Evolutionary conservation across 148 eudicot genomes (phyloP), one percentile per base, ranked within the genome.

Genomic region (Talinum fruticosum): DNA sequence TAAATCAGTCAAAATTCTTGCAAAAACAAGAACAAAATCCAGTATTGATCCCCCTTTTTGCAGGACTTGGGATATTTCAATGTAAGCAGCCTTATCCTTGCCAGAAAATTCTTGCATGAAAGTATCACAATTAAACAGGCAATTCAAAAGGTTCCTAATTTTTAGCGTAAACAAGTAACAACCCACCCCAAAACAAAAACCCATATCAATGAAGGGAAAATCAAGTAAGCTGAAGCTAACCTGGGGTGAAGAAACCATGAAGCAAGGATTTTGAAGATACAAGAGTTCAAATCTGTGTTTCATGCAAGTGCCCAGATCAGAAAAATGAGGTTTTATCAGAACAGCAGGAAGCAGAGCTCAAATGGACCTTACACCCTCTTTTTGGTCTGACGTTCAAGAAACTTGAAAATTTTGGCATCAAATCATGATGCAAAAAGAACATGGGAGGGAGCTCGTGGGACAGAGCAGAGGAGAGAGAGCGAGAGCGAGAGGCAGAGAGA

Each of bases 171-270:
- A 24, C 24, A 24, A 34, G 64, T 33, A 19, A 51, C 19, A 35
- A 45, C 77, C 75, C 78, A 34, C 12, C 35, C 68, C 23, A 8
- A 82, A 68, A 38, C 44, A 54, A 67, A 30, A 7, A 69, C 54
- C 66, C 49, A 49, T 66, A 73, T 23, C 24, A 41, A 67, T 41
- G 30, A 16, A 10, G n/a, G 16, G 15, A 19, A 3, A 41, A 61
- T 26, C 7, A 68, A 69, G 8, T 5, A 19, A 57, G 47, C 37
- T 33, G 28, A 74, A 78, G 64, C 76, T 74, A 28, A 82, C 82
- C 79, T 82, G 71, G 30, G 45, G 70, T 0, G 38, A 45, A 73
- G 33, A 2, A 75, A 30, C 2, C 71, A 70, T 47, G 8, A 57
- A 41, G 18, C 28, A 51, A 65, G 13, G 41, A 26, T 76, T 5